Evolutionary conservation across 2,329 filamentous ascomycete genomes (phyloP), one percentile per base, ranked within the genome.

Genomic region (Fusarium pseudoanthophilum): DNA sequence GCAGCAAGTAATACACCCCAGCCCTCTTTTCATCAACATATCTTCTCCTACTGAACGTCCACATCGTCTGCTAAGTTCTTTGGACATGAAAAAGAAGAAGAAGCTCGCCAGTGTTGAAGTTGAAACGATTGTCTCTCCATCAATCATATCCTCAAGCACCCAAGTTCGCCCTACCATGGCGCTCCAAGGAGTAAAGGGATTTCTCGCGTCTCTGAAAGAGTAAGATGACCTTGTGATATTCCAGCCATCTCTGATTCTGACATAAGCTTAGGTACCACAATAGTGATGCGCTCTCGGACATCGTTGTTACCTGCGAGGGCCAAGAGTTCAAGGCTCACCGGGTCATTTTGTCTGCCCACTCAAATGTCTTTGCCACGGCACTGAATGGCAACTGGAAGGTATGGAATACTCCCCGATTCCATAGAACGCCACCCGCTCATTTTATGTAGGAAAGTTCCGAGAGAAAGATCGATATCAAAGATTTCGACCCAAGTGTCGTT

Each of bases 361-460:
- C 65, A 0, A 45, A 60, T 2, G 69, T 43, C 15, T 69, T 71
- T 3, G 14, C 36, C 1, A 60, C 43, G 14, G 15, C 30, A 4
- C 14, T 71, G 2, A 36, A 21, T 13, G 68, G 66, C 10, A 10
- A 40, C 10, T 71, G 68, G 66, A 71, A 69, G 43, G 39, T 40
- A 36, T 15, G 36, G 49, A 53, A 18, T 32, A 13, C 32, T 32
- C 32, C 13, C 14, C 4, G 14, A 4, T 13, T 5, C 11, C 6
- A 14, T 11, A 11, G 14, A 14, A 14, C 13, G 32, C 4, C 13
- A 32, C 5, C 32, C 3, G 32, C 32, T 32, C 9, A 26, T 26
- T 26, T 26, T 26, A 26, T 26, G 26, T 26, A 26, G 36, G 49
- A 53, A 18, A 21, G 49, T 4, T 36, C 32, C 13, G 49, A 53